Conservation (phyloP, 257 asterid genomes). For the Perilla frutescens region DNA sequence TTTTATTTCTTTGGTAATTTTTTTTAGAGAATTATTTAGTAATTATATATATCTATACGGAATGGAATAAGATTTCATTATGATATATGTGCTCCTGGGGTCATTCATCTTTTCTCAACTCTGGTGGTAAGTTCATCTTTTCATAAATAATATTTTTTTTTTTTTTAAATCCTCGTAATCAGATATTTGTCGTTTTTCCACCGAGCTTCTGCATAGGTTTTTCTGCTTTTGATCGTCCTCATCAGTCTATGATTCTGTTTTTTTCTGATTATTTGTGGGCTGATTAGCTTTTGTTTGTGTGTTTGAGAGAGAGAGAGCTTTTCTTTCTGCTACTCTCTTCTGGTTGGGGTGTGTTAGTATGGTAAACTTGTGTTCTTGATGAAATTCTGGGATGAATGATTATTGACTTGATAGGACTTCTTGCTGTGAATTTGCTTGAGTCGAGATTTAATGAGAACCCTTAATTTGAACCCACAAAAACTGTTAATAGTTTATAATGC, state of each 20-base stretch:
- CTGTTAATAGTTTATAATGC: neutral
- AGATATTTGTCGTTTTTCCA: constrained; percentile 13
- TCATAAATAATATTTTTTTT: constrained; percentile 10
- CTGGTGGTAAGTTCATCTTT: constrained; percentile 33
- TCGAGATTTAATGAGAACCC: constrained; percentile 19
- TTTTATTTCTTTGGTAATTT: no score
- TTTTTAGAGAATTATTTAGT: no score
- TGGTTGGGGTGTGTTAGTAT: neutral
- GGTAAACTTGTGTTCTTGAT: constrained; percentile 14
- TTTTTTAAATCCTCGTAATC: constrained; percentile 2
- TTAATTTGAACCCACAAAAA: neutral
- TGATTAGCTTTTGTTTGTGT: neutral
- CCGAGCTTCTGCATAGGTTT: constrained; percentile 15
- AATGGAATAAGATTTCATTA: constrained; percentile 7
- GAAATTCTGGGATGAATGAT: constrained; percentile 6
- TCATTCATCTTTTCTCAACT: constrained; percentile 9
- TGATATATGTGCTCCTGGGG: constrained; percentile 29
- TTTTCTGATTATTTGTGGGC: neutral
- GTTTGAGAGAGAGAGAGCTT: neutral
- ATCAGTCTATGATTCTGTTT: neutral
- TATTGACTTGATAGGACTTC: constrained; percentile 22
- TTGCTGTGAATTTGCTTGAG: constrained; percentile 25
- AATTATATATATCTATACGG: neutral
- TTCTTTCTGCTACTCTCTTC: constrained; percentile 5
- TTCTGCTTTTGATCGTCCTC: constrained; percentile 29